Percentiles rank a stretch among this genome's conserved stretches.
These are phyloP conservation scores for Camelina sativa DNA, from an alignment of 345 rosid species.

Conservation along the genomic window DNA sequence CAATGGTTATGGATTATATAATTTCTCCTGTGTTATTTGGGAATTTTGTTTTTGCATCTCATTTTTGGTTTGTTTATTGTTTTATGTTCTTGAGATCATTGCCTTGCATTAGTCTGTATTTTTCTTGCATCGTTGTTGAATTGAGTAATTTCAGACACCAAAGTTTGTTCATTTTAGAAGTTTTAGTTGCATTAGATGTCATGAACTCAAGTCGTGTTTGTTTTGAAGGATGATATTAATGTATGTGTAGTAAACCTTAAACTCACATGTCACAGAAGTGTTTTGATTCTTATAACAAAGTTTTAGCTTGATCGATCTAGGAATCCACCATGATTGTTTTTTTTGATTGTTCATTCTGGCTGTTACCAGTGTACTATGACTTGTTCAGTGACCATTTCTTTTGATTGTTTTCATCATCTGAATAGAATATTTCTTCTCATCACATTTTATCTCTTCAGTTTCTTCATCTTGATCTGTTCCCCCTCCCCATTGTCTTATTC, in stretches of 20 bases:
- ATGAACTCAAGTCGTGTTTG: background rate
- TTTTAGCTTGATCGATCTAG: background rate
- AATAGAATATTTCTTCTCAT: background rate
- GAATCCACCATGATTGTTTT: background rate
- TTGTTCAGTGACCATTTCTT: background rate
- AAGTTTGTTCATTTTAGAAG: too few species aligned
- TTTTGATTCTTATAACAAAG: background rate
- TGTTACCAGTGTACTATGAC: background rate
- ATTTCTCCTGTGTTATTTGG: background rate
- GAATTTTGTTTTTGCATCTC: background rate
- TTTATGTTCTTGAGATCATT: background rate
- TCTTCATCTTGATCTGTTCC: slow-evolving; percentile 3
- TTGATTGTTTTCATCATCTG: background rate
- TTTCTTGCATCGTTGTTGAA: too few species aligned
- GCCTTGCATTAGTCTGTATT: background rate
- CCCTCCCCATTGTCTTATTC: slow-evolving; percentile 65
- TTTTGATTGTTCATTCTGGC: too few species aligned
- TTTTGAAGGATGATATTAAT: background rate
- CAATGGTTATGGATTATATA: slow-evolving; percentile 12
- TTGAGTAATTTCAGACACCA: too few species aligned
- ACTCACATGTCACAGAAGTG: background rate
- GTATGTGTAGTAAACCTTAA: background rate
- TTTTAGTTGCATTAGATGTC: too few species aligned
- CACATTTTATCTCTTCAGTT: background rate
- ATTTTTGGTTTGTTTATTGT: background rate